phyloP scores from a whole-genome alignment of 2,329 filamentous ascomycete species.

The Truncatella angustata region DNA sequence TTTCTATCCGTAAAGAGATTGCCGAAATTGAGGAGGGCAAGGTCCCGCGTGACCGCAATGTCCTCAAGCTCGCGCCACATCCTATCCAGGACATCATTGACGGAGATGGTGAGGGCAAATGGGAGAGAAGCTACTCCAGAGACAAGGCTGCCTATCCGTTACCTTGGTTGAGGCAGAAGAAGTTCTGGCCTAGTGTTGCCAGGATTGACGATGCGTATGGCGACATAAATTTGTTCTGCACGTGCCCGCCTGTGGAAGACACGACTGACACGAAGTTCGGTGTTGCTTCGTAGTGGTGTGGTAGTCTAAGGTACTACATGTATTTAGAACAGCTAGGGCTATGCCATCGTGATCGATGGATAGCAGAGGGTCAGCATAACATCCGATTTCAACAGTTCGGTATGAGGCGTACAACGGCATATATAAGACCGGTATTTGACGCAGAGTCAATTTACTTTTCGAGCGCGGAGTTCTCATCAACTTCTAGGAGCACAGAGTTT shows the following conservation, averaged over 20 bases:
- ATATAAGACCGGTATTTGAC: background rate
- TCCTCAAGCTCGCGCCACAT: conserved; percentile 88
- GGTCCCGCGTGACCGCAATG: conserved; percentile 72
- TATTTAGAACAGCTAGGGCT: background rate
- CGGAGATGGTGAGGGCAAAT: conserved; percentile 58
- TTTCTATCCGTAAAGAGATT: conserved; percentile 85
- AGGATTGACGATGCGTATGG: conserved; percentile 89
- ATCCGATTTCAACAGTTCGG: conserved; percentile 13
- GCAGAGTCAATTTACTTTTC: conserved; percentile 1
- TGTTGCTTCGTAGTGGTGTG: background rate
- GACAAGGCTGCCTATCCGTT: conserved; percentile 87
- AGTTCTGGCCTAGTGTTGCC: conserved; percentile 92
- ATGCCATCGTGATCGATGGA: background rate
- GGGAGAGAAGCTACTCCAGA: conserved; percentile 78
- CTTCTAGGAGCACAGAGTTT: conserved; percentile 9
- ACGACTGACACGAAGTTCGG: conserved; percentile 37
- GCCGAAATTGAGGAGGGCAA: conserved; percentile 76
- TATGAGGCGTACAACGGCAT: background rate
- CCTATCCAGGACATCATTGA: conserved; percentile 75
- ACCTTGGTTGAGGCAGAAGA: conserved; percentile 83
- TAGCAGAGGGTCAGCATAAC: background rate
- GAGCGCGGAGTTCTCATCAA: conserved; percentile 14
- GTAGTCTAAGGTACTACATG: background rate
- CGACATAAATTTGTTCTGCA: conserved; percentile 92
- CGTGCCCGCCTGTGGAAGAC: conserved; percentile 80